A percentile compares a stretch with the other conserved stretches of the same genome.
Conservation (phyloP, 768 basidiomycete species). For the Boletus subcaerulescens region DNA sequence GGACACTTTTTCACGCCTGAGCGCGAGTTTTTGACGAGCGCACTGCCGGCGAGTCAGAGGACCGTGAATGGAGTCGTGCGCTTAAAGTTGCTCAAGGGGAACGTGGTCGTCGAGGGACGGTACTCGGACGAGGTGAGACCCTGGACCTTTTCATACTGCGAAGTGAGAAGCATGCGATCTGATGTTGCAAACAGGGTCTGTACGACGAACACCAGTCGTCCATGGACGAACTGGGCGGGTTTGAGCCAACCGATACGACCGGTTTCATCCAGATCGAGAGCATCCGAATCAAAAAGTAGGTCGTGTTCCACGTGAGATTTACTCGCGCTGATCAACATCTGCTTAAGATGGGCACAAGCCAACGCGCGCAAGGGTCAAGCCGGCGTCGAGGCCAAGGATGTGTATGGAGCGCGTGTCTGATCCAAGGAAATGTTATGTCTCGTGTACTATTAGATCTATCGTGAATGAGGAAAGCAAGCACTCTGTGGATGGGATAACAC, state of each 20-base stretch:
- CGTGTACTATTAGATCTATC: not conserved
- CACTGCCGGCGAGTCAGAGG: slow-evolving; percentile 91
- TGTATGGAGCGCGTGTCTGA: slow-evolving; percentile 66
- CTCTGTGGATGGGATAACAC: too few relatives aligned
- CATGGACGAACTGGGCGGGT: slow-evolving; percentile 99
- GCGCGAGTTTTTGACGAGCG: slow-evolving; percentile 88
- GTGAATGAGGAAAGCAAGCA: not conserved
- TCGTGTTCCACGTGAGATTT: slow-evolving; percentile 7
- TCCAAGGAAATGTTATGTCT: not conserved
- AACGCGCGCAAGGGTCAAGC: slow-evolving; percentile 83
- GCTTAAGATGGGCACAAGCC: slow-evolving; percentile 81
- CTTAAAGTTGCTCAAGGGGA: slow-evolving; percentile 93
- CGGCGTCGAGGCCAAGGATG: slow-evolving; percentile 74
- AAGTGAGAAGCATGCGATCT: not conserved
- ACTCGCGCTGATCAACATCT: not conserved
- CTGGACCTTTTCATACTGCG: not conserved
- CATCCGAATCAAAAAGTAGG: slow-evolving; percentile 95
- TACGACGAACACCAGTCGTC: slow-evolving; percentile 95
- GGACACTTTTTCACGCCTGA: slow-evolving; percentile 99
- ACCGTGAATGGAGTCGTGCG: slow-evolving; percentile 94
- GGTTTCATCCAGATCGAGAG: slow-evolving; percentile 98
- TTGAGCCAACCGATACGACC: slow-evolving; percentile 92
- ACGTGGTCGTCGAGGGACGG: slow-evolving; percentile 91
- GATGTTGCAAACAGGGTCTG: slow-evolving; percentile 54
- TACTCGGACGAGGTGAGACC: slow-evolving; percentile 72